phyloP scores from a whole-genome alignment of 106 monocot species.

The Acanthochlamys bracteata region DNA sequence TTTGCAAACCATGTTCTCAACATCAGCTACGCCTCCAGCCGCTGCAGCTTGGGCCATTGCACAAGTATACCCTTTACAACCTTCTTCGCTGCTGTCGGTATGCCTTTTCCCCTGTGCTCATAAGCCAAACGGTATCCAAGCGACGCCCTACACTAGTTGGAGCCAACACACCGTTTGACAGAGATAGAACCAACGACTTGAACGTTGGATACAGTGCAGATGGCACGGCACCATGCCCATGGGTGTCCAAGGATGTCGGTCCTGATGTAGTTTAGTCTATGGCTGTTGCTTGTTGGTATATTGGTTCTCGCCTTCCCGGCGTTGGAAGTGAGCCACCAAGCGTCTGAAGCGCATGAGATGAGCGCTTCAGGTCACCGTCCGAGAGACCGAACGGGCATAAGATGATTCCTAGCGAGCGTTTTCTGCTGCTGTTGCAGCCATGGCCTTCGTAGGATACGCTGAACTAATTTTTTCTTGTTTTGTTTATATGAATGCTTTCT shows the following conservation, averaged over 20 bases:
- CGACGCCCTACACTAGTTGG: constrained; percentile 4
- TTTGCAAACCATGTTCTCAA: constrained; percentile 21
- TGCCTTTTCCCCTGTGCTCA: constrained; percentile 25
- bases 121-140: constrained; percentile 12
- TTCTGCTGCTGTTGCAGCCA: background rate
- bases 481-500: too few species aligned
- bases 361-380: constrained; percentile 31
- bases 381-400: constrained; percentile 20
- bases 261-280: constrained; percentile 23
- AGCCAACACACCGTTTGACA: constrained; percentile 8
- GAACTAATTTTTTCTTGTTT: too few species aligned
- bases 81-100: constrained; percentile 24
- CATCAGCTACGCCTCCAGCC: constrained; percentile 21
- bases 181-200: constrained; percentile 35
- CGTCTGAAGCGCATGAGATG: constrained; percentile 37
- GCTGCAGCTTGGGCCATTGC: constrained; percentile 18
- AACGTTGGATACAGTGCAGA: constrained; percentile 25
- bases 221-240: constrained; percentile 43
- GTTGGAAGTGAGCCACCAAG: constrained; percentile 24
- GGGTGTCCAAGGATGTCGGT: constrained; percentile 32
- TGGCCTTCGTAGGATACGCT: too few species aligned
- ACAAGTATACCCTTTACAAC: constrained; percentile 3
- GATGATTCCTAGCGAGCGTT: constrained; percentile 5
- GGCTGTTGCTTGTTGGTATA: constrained; percentile 16
- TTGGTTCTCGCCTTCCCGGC: constrained; percentile 27